phyloP scores from a whole-genome alignment of 2,329 filamentous ascomycete species.

The Aureobasidium sp. region DNA sequence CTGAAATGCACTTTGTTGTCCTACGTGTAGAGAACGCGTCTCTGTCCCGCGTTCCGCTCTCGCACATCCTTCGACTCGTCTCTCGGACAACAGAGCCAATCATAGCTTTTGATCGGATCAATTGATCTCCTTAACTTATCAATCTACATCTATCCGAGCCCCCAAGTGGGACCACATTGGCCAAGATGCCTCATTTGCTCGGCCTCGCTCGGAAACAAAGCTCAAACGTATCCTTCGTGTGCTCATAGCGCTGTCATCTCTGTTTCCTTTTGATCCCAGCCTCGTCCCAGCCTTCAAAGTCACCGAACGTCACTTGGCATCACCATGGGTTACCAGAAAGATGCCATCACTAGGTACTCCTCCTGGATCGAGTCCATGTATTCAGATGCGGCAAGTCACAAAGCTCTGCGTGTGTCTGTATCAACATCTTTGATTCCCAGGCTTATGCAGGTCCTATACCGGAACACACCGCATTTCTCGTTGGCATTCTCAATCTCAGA shows the following conservation, averaged over 20 bases:
- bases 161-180: neutral
- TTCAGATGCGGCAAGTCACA: too few species aligned
- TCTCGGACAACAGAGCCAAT: constrained; percentile 5
- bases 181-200: neutral
- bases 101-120: neutral
- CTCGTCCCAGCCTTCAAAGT: neutral
- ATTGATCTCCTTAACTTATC: neutral
- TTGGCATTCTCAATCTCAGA: too few species aligned
- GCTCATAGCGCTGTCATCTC: neutral
- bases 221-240: neutral
- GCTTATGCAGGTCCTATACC: too few species aligned
- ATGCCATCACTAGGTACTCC: too few species aligned
- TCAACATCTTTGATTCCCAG: too few species aligned
- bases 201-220: neutral
- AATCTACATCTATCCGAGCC: constrained; percentile 10
- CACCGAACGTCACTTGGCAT: neutral
- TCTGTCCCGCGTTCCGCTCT: neutral
- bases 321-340: too few species aligned
- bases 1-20: neutral
- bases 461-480: too few species aligned
- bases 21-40: neutral
- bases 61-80: neutral
- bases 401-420: too few species aligned
- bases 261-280: neutral
- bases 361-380: too few species aligned